Base-by-base conservation (phyloP, 2,329 filamentous ascomycete genomes). In the Apiospora marii region DNA sequence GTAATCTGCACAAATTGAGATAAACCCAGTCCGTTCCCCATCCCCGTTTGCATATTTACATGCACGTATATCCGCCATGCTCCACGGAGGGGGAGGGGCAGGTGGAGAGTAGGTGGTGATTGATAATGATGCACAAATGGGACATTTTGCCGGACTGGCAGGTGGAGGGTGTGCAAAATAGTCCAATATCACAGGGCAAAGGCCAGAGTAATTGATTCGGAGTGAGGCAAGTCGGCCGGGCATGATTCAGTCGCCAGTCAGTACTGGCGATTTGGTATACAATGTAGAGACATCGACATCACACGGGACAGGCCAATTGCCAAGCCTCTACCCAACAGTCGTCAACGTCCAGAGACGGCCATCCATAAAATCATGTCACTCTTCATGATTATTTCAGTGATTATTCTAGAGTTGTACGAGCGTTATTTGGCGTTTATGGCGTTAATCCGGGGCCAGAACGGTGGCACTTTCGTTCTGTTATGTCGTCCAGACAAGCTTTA, bases 51-150 rank as follows among this genome's bases (percentile, higher is more conserved):
- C 10, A 64, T 64, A 58, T 58, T 5, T 22, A 34, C 14, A 61
- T 49, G 46, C 46, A 61, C 53, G 27, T 12, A 34, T 4, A 41
- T 41, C 19, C 22, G 12, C 13, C 58, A 41, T 64, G 10, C 58
- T 64, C 58, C 58, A 64, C 30, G 58, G 58, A 64, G 58, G 30
- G 58, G 30, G 58, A 64, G 58, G 30, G 58, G 30, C 34, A n/a
- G 34, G 34, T 64, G 58, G 58, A 64, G 58, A 41, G 22, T 22
- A 51, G 34, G 22, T 12, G 14, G 22, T 6, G 58, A 41, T 37
- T 34, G 16, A 30, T 6, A 30, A 19, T 34, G 51, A n/a, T 27
- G n/a, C 53, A 61, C 58, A 64, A 13, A 37, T n/a, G 58, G 19
- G 58, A 24, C 41, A 7, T 61, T 61, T 14, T 22, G 14, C 13